Evolutionary conservation across 345 rosid species (phyloP).

Genomic region (thale cress (Arabidopsis thaliana)): DNA sequence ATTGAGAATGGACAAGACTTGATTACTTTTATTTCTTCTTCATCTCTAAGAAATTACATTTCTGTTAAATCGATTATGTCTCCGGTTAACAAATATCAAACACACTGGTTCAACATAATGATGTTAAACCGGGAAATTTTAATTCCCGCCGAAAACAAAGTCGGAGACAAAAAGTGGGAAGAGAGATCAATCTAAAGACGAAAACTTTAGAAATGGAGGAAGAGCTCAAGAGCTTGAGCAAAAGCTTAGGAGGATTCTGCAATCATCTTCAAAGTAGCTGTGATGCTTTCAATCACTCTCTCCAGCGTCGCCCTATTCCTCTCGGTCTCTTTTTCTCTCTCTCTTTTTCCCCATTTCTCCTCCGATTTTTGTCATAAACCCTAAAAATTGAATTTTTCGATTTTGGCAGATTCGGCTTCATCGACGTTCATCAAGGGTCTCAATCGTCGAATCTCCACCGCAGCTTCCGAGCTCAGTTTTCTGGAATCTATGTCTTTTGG

Average conservation of each 20-base stretch:
- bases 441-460: slow-evolving; percentile 65
- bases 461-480: slow-evolving; percentile 58
- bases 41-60: too few species aligned
- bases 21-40: too few species aligned
- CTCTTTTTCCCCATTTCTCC: not conserved
- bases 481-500: slow-evolving; percentile 83
- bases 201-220: slow-evolving; percentile 57
- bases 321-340: slow-evolving; percentile 49
- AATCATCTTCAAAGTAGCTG: slow-evolving; percentile 70
- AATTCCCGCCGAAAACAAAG: slow-evolving; percentile 36
- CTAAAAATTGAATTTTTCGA: not conserved
- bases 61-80: not conserved
- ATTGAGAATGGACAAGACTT: not conserved
- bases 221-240: slow-evolving; percentile 51
- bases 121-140: not conserved
- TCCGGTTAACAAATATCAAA: not conserved
- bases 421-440: slow-evolving; percentile 75
- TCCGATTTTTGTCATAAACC: slow-evolving; percentile 13
- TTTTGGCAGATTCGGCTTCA: slow-evolving; percentile 72
- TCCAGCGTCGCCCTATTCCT: slow-evolving; percentile 84
- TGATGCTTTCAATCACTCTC: slow-evolving; percentile 73
- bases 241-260: slow-evolving; percentile 67
- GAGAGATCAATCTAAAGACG: not conserved
- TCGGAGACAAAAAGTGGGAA: not conserved
- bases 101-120: not conserved